Evolutionary conservation across 208 protist species (phyloP), one percentile per base, ranked within the genome.

Genomic region (Trypanosoma scelopori): DNA sequence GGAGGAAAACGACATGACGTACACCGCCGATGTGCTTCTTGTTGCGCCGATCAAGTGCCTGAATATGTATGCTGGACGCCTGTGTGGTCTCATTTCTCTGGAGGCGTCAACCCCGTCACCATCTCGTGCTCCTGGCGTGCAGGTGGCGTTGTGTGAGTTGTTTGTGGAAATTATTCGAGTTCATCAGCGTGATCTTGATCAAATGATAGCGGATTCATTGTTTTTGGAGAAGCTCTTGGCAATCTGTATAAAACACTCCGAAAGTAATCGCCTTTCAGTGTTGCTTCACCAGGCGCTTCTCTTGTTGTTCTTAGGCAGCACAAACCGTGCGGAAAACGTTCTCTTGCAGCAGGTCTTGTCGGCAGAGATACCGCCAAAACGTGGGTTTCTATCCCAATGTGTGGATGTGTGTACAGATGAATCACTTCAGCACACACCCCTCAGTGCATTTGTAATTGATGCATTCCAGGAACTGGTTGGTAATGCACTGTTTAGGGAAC

Each of bases 121-220:
- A 69, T 35, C 59, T 37, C 43, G 47, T 28, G 59, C 76, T 11
- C 71, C 76, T 23, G 42, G 60, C 25, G 62, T 76, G 27, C 69
- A 74, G 9, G 46, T 87, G 13, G 59, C 69, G 4, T 62, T 86
- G 25, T 86, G 78, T 49, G 79, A 85, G 53, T 46, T 88, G 25
- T 91, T 88, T 58, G 71, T 77, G 0, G 85, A 91, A 71, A 32
- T 91, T 6, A 61, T 69, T 11, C 62, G 74, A 32, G 84, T 80
- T 51, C 59, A 79, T 48, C 48, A 82, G 4, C 64, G 70, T 3
- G 59, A 71, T 35, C 79, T 69, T 12, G 85, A 91, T 62, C 23
- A 50, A n/a, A 81, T 74, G 0, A 53, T 85, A 28, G 61, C 80
- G 12, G 37, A 70, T 18, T 74, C 69, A 18, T 46, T 56, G 23